A percentile compares a stretch with the other conserved stretches of the same genome.
phyloP scores from a whole-genome alignment of 306 rosid genomes.

The Rubus idaeus region DNA sequence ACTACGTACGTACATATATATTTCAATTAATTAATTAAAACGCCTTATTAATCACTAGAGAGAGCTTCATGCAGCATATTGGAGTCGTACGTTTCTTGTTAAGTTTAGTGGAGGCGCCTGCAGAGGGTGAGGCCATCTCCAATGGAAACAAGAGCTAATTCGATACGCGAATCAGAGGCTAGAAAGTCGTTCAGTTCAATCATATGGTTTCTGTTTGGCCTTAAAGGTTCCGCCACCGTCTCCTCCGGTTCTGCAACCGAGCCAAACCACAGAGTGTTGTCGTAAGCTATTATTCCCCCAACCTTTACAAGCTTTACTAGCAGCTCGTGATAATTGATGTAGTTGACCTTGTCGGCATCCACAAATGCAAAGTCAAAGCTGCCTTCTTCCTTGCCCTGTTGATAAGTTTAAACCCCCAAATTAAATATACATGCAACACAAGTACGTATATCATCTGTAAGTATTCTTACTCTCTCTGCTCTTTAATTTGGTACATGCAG shows the following conservation, averaged over 20 bases:
- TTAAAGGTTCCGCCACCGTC: neutral
- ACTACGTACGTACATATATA: no score
- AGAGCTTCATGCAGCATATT: neutral
- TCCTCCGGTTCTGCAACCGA: slow-evolving; percentile 40
- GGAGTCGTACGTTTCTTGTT: neutral
- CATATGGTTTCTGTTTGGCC: neutral
- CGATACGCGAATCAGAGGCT: slow-evolving; percentile 42
- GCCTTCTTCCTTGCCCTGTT: slow-evolving; percentile 39
- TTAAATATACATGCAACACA: neutral
- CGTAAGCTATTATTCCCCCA: slow-evolving; percentile 59
- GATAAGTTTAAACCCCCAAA: neutral
- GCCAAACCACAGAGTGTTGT: slow-evolving; percentile 61
- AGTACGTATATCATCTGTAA: no score
- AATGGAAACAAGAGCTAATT: slow-evolving; percentile 39
- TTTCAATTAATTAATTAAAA: no score
- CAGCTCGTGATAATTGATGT: slow-evolving; percentile 46
- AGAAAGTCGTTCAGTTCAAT: slow-evolving; percentile 37
- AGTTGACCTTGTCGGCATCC: slow-evolving; percentile 48
- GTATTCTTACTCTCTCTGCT: no score
- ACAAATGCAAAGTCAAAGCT: slow-evolving; percentile 57
- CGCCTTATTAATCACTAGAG: no score
- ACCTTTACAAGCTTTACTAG: slow-evolving; percentile 45
- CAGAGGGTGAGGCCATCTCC: slow-evolving; percentile 58
- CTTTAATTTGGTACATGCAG: no score
- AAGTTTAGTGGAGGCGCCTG: slow-evolving; percentile 23